A percentile compares a stretch with the other conserved stretches of the same genome.
Conservation (phyloP, 2,329 filamentous ascomycete genomes). For the Trichothecium roseum region DNA sequence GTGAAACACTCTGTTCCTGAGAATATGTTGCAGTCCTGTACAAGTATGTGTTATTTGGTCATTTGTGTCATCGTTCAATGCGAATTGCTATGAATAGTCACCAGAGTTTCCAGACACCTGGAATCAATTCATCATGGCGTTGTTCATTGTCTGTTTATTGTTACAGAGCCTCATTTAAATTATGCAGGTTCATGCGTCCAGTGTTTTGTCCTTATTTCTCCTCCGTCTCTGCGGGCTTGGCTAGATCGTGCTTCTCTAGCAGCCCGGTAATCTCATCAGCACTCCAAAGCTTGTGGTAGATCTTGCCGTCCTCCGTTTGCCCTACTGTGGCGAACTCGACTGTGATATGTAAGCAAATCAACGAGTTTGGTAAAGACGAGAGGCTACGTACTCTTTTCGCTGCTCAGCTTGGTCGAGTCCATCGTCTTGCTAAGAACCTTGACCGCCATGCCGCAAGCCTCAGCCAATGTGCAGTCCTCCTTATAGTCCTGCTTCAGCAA, state of each 20-base stretch:
- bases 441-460: conserved; percentile 93
- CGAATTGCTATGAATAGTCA: no score
- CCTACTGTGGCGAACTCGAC: conserved; percentile 98
- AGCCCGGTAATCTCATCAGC: conserved; percentile 92
- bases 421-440: conserved; percentile 99
- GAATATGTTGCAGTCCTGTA: no score
- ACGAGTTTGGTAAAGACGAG: neutral
- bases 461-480: conserved; percentile 91
- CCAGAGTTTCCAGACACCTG: no score
- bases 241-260: conserved; percentile 90
- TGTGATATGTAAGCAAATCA: conserved; percentile 23
- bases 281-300: conserved; percentile 96
- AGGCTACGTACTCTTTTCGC: conserved; percentile 83
- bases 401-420: conserved; percentile 98
- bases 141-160: no score
- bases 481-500: conserved; percentile 99
- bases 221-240: conserved; percentile 69
- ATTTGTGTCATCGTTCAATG: no score
- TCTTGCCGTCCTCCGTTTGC: conserved; percentile 87
- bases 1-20: no score
- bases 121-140: no score
- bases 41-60: no score
- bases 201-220: conserved; percentile 37
- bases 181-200: no score
- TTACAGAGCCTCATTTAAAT: no score